Percentiles rank a stretch among this genome's conserved stretches.
Evolutionary conservation across 1,284 basidiomycete genomes (phyloP).

Genomic region (Athelia psychrophila): DNA sequence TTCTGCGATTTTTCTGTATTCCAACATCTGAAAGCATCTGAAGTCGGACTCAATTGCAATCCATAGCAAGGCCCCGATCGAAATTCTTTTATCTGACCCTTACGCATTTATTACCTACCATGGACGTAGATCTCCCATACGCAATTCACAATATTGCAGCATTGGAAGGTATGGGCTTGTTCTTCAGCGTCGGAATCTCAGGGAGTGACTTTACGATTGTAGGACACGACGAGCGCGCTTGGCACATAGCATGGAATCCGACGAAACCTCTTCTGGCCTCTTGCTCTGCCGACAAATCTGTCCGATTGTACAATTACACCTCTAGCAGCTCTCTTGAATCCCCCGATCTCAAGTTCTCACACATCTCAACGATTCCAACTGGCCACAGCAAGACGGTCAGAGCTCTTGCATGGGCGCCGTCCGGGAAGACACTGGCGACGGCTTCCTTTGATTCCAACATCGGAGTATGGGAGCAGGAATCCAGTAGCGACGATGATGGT

Average conservation of each 20-base stretch:
- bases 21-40: too few species aligned
- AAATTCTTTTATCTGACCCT: too few species aligned
- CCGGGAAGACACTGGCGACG: slow-evolving; percentile 86
- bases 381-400: slow-evolving; percentile 93
- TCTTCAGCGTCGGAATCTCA: neutral
- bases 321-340: slow-evolving; percentile 24
- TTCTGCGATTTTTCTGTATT: too few species aligned
- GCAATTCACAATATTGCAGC: slow-evolving; percentile 3
- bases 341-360: slow-evolving; percentile 41
- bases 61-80: too few species aligned
- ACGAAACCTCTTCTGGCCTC: slow-evolving; percentile 81
- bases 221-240: slow-evolving; percentile 87
- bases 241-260: slow-evolving; percentile 94
- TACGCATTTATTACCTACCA: too few species aligned
- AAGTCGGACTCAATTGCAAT: too few species aligned
- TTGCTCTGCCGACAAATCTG: slow-evolving; percentile 92
- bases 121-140: slow-evolving; percentile 1
- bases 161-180: neutral
- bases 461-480: slow-evolving; percentile 84
- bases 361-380: slow-evolving; percentile 68
- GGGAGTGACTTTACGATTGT: slow-evolving; percentile 2
- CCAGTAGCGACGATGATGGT: slow-evolving; percentile 35
- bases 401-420: slow-evolving; percentile 86
- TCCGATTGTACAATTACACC: slow-evolving; percentile 80
- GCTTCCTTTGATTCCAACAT: slow-evolving; percentile 96